Conservation (phyloP, 2,329 filamentous ascomycete species). For the Fusarium oxysporum region DNA sequence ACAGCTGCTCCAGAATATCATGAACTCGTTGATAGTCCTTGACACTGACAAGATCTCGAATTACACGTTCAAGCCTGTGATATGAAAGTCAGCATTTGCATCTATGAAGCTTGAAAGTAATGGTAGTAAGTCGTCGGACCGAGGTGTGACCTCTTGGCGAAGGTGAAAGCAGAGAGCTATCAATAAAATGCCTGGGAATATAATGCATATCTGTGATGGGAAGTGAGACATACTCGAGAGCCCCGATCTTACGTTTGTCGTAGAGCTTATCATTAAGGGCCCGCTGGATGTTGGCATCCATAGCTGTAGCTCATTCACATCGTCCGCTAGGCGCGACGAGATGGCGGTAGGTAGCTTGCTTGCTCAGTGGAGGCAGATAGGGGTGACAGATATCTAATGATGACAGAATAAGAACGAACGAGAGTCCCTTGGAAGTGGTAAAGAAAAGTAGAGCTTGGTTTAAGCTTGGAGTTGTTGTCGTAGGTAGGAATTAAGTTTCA, state of each 20-base stretch:
- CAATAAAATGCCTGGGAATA: not conserved
- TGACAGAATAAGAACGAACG: not conserved
- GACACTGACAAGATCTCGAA: conserved; percentile 82
- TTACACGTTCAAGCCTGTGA: conserved; percentile 84
- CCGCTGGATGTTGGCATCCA: conserved; percentile 92
- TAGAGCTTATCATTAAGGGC: conserved; percentile 98
- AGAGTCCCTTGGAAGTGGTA: not conserved
- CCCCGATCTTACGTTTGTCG: conserved; percentile 96
- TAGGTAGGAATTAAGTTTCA: conserved; percentile 30
- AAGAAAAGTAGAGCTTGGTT: not conserved
- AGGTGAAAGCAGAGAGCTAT: not conserved
- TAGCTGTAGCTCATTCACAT: conserved; percentile 55
- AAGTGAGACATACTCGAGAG: conserved; percentile 80
- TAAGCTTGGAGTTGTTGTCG: conserved; percentile 22
- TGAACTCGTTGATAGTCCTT: conserved; percentile 85
- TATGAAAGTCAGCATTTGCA: conserved; percentile 15
- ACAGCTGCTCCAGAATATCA: conserved; percentile 93
- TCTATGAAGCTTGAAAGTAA: not conserved
- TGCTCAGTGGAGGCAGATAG: not conserved
- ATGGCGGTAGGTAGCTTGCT: not conserved
- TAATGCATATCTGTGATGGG: conserved; percentile 2
- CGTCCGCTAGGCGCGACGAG: conserved; percentile 32
- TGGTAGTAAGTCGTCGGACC: conserved; percentile 4
- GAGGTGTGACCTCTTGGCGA: not conserved
- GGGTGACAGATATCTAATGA: not conserved